phyloP scores from a whole-genome alignment of 495 filamentous ascomycete genomes.

The Rostrohypoxylon terebratum region DNA sequence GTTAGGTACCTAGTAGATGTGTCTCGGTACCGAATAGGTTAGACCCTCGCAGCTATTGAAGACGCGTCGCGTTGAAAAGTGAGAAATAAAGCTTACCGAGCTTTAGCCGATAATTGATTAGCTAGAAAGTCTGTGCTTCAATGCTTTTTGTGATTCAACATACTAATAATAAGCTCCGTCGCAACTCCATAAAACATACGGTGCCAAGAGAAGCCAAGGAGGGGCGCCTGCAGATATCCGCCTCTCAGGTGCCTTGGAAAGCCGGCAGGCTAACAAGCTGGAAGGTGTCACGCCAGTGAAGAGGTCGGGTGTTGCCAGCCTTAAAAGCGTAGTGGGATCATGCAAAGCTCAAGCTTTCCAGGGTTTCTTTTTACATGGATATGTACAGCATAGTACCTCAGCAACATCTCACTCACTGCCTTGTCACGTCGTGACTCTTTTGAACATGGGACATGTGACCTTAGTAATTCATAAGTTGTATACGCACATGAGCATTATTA shows the following conservation, averaged over 20 bases:
- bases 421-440: slow-evolving; percentile 36
- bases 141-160: too few relatives aligned
- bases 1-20: not conserved
- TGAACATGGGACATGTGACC: slow-evolving; percentile 43
- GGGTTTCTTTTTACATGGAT: slow-evolving; percentile 18
- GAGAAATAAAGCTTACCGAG: slow-evolving; percentile 18
- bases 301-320: slow-evolving; percentile 39
- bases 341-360: not conserved
- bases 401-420: slow-evolving; percentile 37
- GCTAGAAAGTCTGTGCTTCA: too few relatives aligned
- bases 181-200: slow-evolving; percentile 11
- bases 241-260: slow-evolving; percentile 37
- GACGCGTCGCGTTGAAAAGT: not conserved
- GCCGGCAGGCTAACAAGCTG: slow-evolving; percentile 1
- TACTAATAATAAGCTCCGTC: slow-evolving; percentile 1
- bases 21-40: not conserved
- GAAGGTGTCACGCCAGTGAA: slow-evolving; percentile 36
- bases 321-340: slow-evolving; percentile 33
- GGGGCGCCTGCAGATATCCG: slow-evolving; percentile 38
- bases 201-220: slow-evolving; percentile 37
- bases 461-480: slow-evolving; percentile 22
- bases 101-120: slow-evolving; percentile 17
- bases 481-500: not conserved
- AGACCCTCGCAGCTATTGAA: too few relatives aligned
- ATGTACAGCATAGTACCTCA: too few relatives aligned